Base-by-base conservation (phyloP, 2,329 filamentous ascomycete genomes). In the Venturia pyrina region DNA sequence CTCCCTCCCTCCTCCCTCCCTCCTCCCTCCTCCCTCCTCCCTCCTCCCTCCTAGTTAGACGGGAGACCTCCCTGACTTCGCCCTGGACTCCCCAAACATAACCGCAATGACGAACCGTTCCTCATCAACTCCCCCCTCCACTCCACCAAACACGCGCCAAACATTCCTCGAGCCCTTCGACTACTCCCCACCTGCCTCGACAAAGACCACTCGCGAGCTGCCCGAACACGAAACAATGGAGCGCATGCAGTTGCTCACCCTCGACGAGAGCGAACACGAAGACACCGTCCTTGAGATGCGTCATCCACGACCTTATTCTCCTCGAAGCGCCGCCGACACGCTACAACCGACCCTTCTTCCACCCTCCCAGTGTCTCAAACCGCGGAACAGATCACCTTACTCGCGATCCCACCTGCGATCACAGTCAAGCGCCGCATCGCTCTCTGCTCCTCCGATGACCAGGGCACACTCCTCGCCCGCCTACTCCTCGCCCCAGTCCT, bases 301-400 rank as follows among this genome's bases (percentile, higher is more conserved):
- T 21, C 63, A 65, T 60, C 63, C 63, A 48, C 63, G 63, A 24
- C 63, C 64, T 28, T 53, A 44, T 44, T 68, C 68, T 24, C 64
- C 69, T 24, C 71, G 71, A 40, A 66, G 73, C 75, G 65, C 79
- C 77, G 62, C 41, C 32, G 76, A 80, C 53, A 76, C 78, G 34
- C 71, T 73, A 56, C 66, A 71, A 44, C 66, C 71, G 28, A 63
- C 70, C 66, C 57, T 73, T 67, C 68, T 73, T 68, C 71, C 71
- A 63, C 67, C 70, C 70, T 60, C 62, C 5, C 48, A 48, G 24
- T 50, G 40, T 17, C 48, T 34, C n/a, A 57, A 71, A 57, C 74
- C 75, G 63, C 76, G 79, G 64, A 81, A 79, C 70, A 75, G 77
- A 37, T 80, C 79, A n/a, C 79, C 79, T 43, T 81, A 81, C 70